Base-by-base conservation (phyloP, 176 grass and related monocot species). In the Typha latifolia region DNA sequence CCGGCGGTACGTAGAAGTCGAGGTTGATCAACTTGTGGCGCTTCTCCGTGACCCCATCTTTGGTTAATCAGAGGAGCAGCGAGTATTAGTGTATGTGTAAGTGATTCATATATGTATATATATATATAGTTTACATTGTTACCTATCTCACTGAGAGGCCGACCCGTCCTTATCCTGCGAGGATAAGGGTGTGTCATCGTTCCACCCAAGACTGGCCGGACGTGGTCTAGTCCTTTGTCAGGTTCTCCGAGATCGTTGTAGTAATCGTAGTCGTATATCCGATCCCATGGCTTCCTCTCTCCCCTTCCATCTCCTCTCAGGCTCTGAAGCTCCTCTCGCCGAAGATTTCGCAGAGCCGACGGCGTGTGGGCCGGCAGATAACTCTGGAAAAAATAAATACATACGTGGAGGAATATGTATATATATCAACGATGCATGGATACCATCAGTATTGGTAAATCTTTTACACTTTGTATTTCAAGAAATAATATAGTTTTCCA, bases 171-270 rank as follows among this genome's bases (percentile, higher is more conserved):
- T 62, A 89, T 80, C 5, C 94, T 78, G 16, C 94, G 94, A 12
- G 94, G 94, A 63, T 93, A 99, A 1, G 94, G 89, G 59, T 77
- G 71, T 4, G 14, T 13, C 29, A 49, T 20, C 32, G 73, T 81
- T 61, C 94, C 94, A 4, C 94, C 94, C 13, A 99, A 63, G 14
- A 90, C 78, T 0, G 89, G 86, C 9, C 94, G 84, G 12, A 12
- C 74, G 14, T 81, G 94, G 0, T 81, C 78, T 15, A 78, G 16
- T 47, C 59, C 81, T 15, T 71, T 74, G 7, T 93, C 89, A 1
- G 86, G 85, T 47, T 81, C 62, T 69, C 94, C 89, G 6, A 99
- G 88, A 69, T 93, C 94, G 23, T 93, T 93, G 81, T 99, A 99
- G 52, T 12, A 51, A 65, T 93, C 89, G 32, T 74, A 99, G 68